Percentiles rank a stretch among this genome's conserved stretches.
Evolutionary conservation across 2,329 filamentous ascomycete species (phyloP).

Genomic region (Fusarium nisikadoi): DNA sequence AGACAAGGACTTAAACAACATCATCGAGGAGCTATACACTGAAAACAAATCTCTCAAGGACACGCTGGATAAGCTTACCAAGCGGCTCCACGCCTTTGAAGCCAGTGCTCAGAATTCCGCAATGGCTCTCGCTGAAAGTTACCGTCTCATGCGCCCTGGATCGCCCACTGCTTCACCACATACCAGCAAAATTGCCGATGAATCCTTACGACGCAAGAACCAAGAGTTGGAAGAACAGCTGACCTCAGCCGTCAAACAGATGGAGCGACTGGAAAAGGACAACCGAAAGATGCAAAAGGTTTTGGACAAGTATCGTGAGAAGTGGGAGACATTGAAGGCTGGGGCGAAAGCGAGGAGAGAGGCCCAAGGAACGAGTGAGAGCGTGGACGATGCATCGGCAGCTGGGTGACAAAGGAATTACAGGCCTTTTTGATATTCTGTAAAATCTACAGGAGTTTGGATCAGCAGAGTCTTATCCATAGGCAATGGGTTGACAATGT

Average conservation of each 20-base stretch:
- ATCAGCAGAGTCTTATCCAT: neutral
- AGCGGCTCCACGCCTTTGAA: constrained; percentile 92
- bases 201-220: constrained; percentile 60
- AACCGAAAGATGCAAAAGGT: constrained; percentile 66
- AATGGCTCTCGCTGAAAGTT: constrained; percentile 86
- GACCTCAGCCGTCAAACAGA: constrained; percentile 65
- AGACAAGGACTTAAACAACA: constrained; percentile 67
- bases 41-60: constrained; percentile 89
- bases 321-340: constrained; percentile 71
- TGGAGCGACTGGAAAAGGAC: constrained; percentile 73
- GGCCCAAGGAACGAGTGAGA: constrained; percentile 52
- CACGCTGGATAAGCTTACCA: constrained; percentile 85
- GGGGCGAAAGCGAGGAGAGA: constrained; percentile 66
- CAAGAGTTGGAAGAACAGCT: constrained; percentile 76
- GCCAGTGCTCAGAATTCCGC: constrained; percentile 89
- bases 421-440: neutral
- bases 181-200: constrained; percentile 44
- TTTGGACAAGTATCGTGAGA: constrained; percentile 67
- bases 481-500: constrained; percentile 1
- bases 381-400: constrained; percentile 48
- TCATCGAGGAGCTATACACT: constrained; percentile 85
- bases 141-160: constrained; percentile 68
- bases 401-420: constrained; percentile 23
- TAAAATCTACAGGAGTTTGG: neutral
- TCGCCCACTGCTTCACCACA: constrained; percentile 58